phyloP scores from a whole-genome alignment of 495 filamentous ascomycete genomes.

The Pyrenopolyporus hunteri region DNA sequence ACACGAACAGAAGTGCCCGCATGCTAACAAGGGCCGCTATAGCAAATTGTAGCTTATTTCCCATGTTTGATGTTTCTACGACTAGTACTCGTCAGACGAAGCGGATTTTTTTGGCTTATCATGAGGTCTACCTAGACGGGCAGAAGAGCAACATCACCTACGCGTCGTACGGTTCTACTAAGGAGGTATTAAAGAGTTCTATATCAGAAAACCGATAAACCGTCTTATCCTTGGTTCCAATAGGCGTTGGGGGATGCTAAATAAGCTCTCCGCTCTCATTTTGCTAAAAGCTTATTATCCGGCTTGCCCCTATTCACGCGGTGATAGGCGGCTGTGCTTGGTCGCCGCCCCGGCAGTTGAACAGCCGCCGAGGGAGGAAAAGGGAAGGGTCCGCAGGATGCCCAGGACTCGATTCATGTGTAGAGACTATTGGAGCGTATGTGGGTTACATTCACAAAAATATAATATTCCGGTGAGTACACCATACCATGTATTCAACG shows the following conservation, averaged over 20 bases:
- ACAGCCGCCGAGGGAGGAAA: too few species aligned
- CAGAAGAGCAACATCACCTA: too few species aligned
- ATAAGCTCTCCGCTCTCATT: neutral
- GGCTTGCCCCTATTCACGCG: neutral
- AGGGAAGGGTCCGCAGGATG: too few species aligned
- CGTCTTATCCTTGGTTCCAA: neutral
- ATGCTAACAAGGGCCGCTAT: neutral
- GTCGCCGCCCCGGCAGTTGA: neutral
- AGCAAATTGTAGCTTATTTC: neutral
- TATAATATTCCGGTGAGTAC: too few species aligned
- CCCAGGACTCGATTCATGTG: too few species aligned
- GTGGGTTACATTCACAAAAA: too few species aligned
- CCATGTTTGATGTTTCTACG: neutral
- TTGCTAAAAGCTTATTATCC: conserved; percentile 4
- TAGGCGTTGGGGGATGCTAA: neutral
- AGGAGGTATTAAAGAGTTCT: neutral
- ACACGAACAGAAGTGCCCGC: neutral
- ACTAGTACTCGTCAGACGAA: neutral
- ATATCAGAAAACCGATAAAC: neutral
- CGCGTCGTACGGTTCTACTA: too few species aligned
- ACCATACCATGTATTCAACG: too few species aligned
- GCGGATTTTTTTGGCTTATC: neutral
- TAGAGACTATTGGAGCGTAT: too few species aligned
- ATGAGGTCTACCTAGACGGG: too few species aligned
- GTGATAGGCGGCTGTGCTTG: neutral